These are phyloP conservation scores for Aspergillus conjunctus DNA, from an alignment of 495 filamentous ascomycete species.

Conservation along the genomic window DNA sequence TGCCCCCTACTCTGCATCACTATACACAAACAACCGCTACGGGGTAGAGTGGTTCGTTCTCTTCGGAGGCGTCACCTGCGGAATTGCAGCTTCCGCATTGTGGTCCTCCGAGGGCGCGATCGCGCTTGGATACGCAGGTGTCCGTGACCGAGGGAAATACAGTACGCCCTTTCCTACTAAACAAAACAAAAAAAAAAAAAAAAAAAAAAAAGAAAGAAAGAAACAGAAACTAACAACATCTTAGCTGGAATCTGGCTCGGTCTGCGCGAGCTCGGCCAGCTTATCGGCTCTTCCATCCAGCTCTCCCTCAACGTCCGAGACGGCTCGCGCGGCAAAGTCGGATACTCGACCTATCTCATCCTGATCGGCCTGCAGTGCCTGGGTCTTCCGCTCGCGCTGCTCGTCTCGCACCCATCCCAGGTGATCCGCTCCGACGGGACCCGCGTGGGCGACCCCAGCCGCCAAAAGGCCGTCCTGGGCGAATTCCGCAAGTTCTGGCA, in stretches of 20 bases:
- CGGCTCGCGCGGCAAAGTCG: slow-evolving; percentile 11
- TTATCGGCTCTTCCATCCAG: slow-evolving; percentile 19
- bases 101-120: slow-evolving; percentile 18
- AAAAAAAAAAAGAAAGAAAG: no score
- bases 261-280: slow-evolving; percentile 17
- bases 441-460: slow-evolving; percentile 2
- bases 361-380: slow-evolving; percentile 14
- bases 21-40: slow-evolving; percentile 16
- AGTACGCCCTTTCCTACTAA: no score
- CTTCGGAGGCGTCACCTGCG: slow-evolving; percentile 19
- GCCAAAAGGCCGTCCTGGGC: slow-evolving; percentile 13
- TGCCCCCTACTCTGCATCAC: slow-evolving; percentile 15
- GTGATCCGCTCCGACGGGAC: slow-evolving; percentile 14
- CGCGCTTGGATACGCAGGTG: slow-evolving; percentile 15
- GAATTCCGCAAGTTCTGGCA: slow-evolving; percentile 14
- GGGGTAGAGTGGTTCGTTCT: slow-evolving; percentile 16
- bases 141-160: slow-evolving; percentile 13
- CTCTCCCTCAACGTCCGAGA: slow-evolving; percentile 14
- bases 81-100: slow-evolving; percentile 13
- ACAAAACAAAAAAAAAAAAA: no score
- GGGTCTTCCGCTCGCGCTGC: slow-evolving; percentile 11
- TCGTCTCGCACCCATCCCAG: slow-evolving; percentile 15
- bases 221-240: background rate
- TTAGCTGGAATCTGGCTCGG: slow-evolving; percentile 20
- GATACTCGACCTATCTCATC: slow-evolving; percentile 13